Evolutionary conservation across 1,284 basidiomycete genomes (phyloP).

Genomic region (Ceratobasidium theobromae): DNA sequence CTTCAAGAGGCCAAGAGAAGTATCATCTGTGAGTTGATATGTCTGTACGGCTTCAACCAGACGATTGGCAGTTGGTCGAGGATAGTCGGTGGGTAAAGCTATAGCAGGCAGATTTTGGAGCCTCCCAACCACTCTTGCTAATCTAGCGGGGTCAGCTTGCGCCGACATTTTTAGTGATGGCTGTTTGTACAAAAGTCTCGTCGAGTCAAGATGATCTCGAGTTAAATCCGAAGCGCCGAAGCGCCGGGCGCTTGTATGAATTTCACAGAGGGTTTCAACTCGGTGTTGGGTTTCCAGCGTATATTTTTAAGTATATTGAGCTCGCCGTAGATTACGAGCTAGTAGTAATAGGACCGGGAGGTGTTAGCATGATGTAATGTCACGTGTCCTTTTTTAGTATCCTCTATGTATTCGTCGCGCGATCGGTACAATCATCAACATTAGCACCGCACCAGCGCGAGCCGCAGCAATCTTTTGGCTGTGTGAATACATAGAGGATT

Average conservation of each 20-base stretch:
- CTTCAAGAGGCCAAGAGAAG: constrained; percentile 52
- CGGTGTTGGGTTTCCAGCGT: no score
- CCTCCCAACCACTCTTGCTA: constrained; percentile 42
- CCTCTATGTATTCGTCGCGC: not conserved
- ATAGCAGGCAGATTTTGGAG: constrained; percentile 83
- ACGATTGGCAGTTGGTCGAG: constrained; percentile 72
- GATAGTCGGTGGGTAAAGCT: constrained; percentile 95
- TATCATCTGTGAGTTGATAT: constrained; percentile 59
- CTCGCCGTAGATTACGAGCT: no score
- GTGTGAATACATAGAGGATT: no score
- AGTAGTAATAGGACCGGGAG: no score
- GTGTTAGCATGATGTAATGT: no score
- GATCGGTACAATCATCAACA: no score
- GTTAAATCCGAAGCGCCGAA: constrained; percentile 25
- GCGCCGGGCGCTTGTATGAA: not conserved
- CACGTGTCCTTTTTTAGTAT: not conserved
- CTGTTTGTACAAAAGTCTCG: not conserved
- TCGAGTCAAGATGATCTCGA: not conserved
- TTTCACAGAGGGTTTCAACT: not conserved
- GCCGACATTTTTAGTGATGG: constrained; percentile 16
- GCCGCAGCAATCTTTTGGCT: not conserved
- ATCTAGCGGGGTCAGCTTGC: constrained; percentile 1
- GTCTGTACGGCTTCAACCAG: constrained; percentile 77
- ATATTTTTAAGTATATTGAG: no score
- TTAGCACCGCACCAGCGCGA: not conserved